Conservation (phyloP, 2,329 filamentous ascomycete species). For the Macrophomina tecta region DNA sequence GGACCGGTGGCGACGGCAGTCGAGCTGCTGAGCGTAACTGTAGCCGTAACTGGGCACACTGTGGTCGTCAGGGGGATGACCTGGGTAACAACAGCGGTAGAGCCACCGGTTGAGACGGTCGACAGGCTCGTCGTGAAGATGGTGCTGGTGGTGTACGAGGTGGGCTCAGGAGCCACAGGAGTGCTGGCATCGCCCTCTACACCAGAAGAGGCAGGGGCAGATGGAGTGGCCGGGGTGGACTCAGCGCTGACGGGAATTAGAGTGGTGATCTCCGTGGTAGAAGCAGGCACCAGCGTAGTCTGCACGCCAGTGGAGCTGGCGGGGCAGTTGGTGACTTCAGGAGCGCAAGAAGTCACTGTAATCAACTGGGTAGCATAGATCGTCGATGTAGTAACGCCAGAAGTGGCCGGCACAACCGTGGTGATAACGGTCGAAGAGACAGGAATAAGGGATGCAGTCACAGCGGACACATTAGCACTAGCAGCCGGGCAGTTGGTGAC, state of each 20-base stretch:
- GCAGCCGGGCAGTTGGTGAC: conserved; percentile 33
- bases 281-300: conserved; percentile 14
- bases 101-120: not conserved
- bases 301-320: conserved; percentile 18
- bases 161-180: not conserved
- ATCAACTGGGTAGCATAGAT: conserved; percentile 21
- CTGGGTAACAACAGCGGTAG: conserved; percentile 24
- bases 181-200: not conserved
- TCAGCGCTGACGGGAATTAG: conserved; percentile 17
- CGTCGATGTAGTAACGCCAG: conserved; percentile 5
- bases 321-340: conserved; percentile 24
- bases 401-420: conserved; percentile 8
- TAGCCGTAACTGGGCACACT: conserved; percentile 42
- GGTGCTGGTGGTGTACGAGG: conserved; percentile 8
- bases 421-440: not conserved
- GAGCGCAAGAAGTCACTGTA: conserved; percentile 22
- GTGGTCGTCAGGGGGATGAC: conserved; percentile 19
- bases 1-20: not conserved
- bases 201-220: not conserved
- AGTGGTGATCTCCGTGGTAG: conserved; percentile 20
- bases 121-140: conserved; percentile 8
- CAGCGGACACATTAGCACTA: conserved; percentile 26
- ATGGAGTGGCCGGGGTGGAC: conserved; percentile 17
- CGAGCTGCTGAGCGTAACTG: conserved; percentile 34
- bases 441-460: not conserved